Evolutionary conservation across 2,329 filamentous ascomycete genomes (phyloP), one percentile per base, ranked within the genome.

Genomic region (Alternaria dauci): DNA sequence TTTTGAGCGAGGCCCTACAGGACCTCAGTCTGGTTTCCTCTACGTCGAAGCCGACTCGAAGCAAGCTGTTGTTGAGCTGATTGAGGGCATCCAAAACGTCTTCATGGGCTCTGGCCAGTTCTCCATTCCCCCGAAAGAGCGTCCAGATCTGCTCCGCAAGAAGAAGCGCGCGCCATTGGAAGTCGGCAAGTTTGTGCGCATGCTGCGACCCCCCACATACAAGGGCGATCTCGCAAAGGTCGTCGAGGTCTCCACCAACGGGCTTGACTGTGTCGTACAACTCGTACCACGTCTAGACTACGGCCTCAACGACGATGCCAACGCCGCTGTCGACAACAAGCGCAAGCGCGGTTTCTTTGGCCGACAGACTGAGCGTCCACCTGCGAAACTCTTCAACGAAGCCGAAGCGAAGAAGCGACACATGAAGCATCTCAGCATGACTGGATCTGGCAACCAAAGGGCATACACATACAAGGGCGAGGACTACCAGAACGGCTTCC

Each of bases 221-320:
- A 87, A 88, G 41, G 92, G 92, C 20, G 95, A 99, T 83, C 83
- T 99, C 70, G 95, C 93, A 5, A 93, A 97, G 78, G 91, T 99
- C 38, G 85, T 96, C 34, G 93, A 96, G 71, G 92, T 98, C 9
- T 95, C 96, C 54, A 91, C 93, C 64, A 98, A 97, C 70, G 95
- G 94, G 6, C 85, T 97, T 2, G 93, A 96, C 72, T 92, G 95
- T 28, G 89, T 89, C 4, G 90, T 99, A 38, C 88, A 92, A 60
- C 89, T 96, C 68, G 94, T 99, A 54, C 95, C 95, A 42, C 88
- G 95, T 65, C 83, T 99, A 11, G 94, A 97, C 76, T 99, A 99
- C 70, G 94, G 94, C 26, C 81, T 93, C 68, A 91, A 93, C 59
- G 93, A 97, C 63, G 94, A 97, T 82, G 72, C 82, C 65, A 85